These are phyloP conservation scores for Sanghuangporus weigelae DNA, from an alignment of 1,284 basidiomycete genomes.

Conservation along the genomic window DNA sequence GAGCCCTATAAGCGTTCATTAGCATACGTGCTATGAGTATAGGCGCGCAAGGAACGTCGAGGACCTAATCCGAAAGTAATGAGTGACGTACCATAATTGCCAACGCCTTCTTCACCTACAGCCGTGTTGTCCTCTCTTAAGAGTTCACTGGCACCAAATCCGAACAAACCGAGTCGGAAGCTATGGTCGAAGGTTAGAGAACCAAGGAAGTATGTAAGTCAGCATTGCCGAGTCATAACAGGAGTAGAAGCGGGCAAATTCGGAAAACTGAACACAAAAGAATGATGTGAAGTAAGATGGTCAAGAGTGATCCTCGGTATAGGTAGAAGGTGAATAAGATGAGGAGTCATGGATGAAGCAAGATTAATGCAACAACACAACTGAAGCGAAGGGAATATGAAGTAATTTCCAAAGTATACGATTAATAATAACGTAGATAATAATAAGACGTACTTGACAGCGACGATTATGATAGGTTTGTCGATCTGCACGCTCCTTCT, in stretches of 20 bases:
- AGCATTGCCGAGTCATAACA: neutral
- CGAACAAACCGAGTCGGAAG: constrained; percentile 70
- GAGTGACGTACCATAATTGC: constrained; percentile 58
- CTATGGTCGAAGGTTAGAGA: constrained; percentile 30
- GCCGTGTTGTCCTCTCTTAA: constrained; percentile 60
- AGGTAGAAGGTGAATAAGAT: neutral
- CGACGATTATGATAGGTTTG: constrained; percentile 64
- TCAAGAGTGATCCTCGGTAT: neutral
- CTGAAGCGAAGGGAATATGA: constrained; percentile 5
- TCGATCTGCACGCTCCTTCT: constrained; percentile 53
- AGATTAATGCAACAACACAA: no score
- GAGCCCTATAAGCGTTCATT: constrained; percentile 39
- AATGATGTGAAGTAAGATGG: neutral
- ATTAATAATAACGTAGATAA: neutral
- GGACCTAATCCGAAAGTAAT: neutral
- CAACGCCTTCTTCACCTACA: constrained; percentile 62
- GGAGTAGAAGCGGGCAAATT: constrained; percentile 4
- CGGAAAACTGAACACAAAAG: neutral
- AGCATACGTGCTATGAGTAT: neutral
- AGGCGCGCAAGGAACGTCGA: neutral
- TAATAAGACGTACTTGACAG: constrained; percentile 57
- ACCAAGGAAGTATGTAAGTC: neutral
- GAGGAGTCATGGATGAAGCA: neutral
- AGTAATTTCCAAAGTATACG: neutral
- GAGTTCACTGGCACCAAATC: constrained; percentile 59